These are phyloP conservation scores for Fusarium incarnatum DNA, from an alignment of 2,329 filamentous ascomycete genomes.

Conservation along the genomic window DNA sequence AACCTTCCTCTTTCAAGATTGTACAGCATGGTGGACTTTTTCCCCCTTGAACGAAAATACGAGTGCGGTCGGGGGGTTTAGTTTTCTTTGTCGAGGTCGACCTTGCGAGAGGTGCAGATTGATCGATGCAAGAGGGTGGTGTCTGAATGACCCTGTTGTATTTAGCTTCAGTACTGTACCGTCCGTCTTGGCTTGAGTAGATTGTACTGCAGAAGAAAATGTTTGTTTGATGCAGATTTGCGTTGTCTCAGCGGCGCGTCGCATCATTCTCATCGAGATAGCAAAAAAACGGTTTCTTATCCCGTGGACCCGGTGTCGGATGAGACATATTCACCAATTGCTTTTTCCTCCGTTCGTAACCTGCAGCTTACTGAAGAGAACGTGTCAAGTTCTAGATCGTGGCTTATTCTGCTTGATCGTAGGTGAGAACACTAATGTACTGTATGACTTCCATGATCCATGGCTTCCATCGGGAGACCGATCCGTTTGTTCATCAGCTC, in stretches of 20 bases:
- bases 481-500: neutral
- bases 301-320: neutral
- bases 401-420: neutral
- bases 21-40: neutral
- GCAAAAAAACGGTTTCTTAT: neutral
- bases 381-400: neutral
- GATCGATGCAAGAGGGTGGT: neutral
- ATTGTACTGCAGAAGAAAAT: neutral
- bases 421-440: neutral
- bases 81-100: neutral
- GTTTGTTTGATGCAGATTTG: neutral
- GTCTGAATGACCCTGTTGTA: neutral
- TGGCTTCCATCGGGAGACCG: too few relatives aligned
- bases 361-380: neutral
- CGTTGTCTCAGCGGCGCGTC: neutral
- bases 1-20: slow-evolving; percentile 4
- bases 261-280: neutral
- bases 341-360: neutral
- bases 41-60: neutral
- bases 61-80: neutral
- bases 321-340: neutral
- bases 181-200: too few relatives aligned
- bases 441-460: neutral
- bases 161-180: neutral
- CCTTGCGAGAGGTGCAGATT: slow-evolving; percentile 3